These are phyloP conservation scores for Ajuga chamaepitys DNA, from an alignment of 257 asterid genomes.

Conservation along the genomic window DNA sequence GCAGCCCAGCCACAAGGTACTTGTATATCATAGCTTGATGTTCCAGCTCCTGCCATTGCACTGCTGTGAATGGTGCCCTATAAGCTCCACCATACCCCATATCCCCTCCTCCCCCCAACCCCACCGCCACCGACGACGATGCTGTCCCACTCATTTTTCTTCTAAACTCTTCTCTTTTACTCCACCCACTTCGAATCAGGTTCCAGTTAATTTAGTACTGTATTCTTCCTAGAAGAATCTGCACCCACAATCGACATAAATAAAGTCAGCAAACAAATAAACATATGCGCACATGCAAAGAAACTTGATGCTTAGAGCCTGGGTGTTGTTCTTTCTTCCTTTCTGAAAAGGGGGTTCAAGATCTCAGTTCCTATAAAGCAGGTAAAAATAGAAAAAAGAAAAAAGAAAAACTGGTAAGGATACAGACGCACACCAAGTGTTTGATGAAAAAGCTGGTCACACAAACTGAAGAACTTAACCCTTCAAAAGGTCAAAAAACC, in stretches of 20 bases:
- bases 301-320: background rate
- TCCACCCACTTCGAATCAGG: constrained; percentile 21
- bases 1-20: constrained; percentile 81
- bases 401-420: background rate
- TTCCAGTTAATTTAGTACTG: constrained; percentile 5
- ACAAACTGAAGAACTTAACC: constrained; percentile 12
- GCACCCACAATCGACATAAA: constrained; percentile 31
- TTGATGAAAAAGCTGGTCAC: constrained; percentile 25
- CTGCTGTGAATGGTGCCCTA: constrained; percentile 76
- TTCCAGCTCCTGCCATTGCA: constrained; percentile 97
- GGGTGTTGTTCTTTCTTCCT: background rate
- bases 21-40: constrained; percentile 97
- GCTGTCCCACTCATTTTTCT: constrained; percentile 53
- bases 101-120: constrained; percentile 41
- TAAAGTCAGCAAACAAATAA: constrained; percentile 18
- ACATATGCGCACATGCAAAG: constrained; percentile 19
- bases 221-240: constrained; percentile 31
- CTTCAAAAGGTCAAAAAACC: background rate
- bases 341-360: constrained; percentile 7
- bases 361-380: constrained; percentile 19
- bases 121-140: constrained; percentile 44
- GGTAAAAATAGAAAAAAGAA: background rate
- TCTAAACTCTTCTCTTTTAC: background rate
- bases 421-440: constrained; percentile 19
- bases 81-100: constrained; percentile 56